Base-by-base conservation (phyloP, 2,329 filamentous ascomycete species). In the Botrytis deweyae region DNA sequence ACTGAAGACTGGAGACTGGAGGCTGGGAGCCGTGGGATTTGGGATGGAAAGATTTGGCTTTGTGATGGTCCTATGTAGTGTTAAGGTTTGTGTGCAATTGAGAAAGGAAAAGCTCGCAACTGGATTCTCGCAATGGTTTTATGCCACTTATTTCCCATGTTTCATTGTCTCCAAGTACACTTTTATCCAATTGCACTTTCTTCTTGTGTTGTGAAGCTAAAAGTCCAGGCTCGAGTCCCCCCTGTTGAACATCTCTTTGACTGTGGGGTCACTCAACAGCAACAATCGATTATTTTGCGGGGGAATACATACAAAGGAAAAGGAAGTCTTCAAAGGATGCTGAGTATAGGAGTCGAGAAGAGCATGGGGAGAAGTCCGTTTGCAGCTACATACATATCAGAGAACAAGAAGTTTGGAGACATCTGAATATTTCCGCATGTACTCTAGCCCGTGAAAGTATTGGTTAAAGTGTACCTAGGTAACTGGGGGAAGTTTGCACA, bases 191-290 rank as follows among this genome's bases (percentile, higher is more conserved):
- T 44, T 36, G 36, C 52, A 42, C 66, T 42, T 69, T 69, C 66
- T 58, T 33, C 52, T 7, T 66, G n/a, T 38, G 29, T 29, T 25
- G 40, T 44, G 5, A 65, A 33, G 42, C 25, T 36, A 36, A 66
- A 72, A 65, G n/a, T 42, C 72, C 42, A 46, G 62, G 62, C 40
- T 65, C 62, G 62, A 65, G 62, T 65, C 65, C 65, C 65, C 33
- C 65, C 33, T 68, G 65, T 68, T 33, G 65, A 55, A 55, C 65
- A 55, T 68, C 65, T 68, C 65, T 68, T 55, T 68, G 46, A n/a
- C 38, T 68, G 65, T 68, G 65, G 65, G 65, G 65, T 68, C 33
- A 36, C 25, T 12, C 12, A 55, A 49, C 40, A 71, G 58, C 5
- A 42, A 69, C 42, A n/a, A 20, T 40, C 6, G 14, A 33, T 52